Evolutionary conservation across 2,329 filamentous ascomycete genomes (phyloP), one percentile per base, ranked within the genome.

Genomic region (Claviceps pazoutovae): DNA sequence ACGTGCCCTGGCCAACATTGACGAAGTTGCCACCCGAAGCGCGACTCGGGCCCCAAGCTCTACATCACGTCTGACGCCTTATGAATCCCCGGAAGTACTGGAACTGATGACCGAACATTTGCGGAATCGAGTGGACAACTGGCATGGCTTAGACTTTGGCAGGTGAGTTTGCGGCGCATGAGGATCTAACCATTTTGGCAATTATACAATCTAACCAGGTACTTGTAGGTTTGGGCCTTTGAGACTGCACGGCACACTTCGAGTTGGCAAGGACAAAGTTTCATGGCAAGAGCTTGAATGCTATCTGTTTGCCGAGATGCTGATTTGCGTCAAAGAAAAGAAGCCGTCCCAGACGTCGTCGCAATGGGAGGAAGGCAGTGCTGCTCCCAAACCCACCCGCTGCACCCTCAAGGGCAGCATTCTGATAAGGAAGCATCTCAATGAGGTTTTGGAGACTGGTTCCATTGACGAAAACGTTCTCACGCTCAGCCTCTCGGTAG

Each of bases 241-340:
- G 57, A 82, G 90, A 36, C 73, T 97, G 36, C 90, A 95, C 61
- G 91, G 89, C 30, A 90, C 85, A 2, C 80, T 98, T 53, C 83
- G 88, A 50, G 93, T 98, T 21, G 93, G 93, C 60, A 98, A 98
- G 69, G 93, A 98, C 67, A 89, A 89, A 58, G 78, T 91, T 57
- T 90, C 90, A 6, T 98, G 93, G 93, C 93, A 98, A 71, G 93
- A 97, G 66, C 71, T 98, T 51, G 90, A 98, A 66, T 98, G 93
- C 67, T 98, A 88, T 66, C 77, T 98, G 34, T 98, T 98, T 64
- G 88, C 86, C 4, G 93, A 98, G 71, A 98, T 98, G 93, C 84
- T 98, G 60, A 98, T 98, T 57, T 98, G 93, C 64, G 89, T 98
- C 55, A 98, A 97, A 69, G 93, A 97, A 70, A 97, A 96, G 78